Base-by-base conservation (phyloP, 441 rosid species). In the Gossypium trilobum region DNA sequence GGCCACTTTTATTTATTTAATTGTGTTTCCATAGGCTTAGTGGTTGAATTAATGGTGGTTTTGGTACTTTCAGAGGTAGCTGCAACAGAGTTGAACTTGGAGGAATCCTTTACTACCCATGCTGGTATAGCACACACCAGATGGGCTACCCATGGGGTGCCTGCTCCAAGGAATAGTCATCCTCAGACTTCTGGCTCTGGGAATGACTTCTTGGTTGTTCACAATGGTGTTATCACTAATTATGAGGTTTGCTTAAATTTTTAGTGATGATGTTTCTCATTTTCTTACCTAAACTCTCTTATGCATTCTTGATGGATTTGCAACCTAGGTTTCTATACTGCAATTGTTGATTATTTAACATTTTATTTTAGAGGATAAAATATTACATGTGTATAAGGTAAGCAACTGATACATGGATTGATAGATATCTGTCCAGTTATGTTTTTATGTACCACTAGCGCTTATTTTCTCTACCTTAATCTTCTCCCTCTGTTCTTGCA, bases 101-200 rank as follows among this genome's bases (percentile, higher is more conserved):
- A 87, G 68, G 87, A 89, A 77, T 86, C 86, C 0, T 89, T 90
- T 75, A 68, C 79, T 31, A 58, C 81, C 36, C 99, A 95, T 82
- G 99, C 96, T 64, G 96, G 97, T 23, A 95, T 95, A 77, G 99
- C 97, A 3, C 99, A 95, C 79, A 95, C 97, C 0, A 84, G 99
- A 31, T 95, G 97, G 97, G 97, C 97, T 20, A 92, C 99, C 59
- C 99, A 95, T 76, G 97, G 99, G 62, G 97, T 89, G 74, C 99
- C 97, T 56, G 87, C 97, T 75, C 86, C 97, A 16, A 86, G 91
- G 82, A 95, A 95, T 72, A 84, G 97, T 78, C 99, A 95, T 82
- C 99, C 97, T 54, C 97, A 95, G 82, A 72, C 87, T 4, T 91
- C 97, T 13, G 97, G 96, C 77, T 71, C 79, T 79, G 97, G 84